Base-by-base conservation (phyloP, 306 rosid species). In the Vigna unguiculata region DNA sequence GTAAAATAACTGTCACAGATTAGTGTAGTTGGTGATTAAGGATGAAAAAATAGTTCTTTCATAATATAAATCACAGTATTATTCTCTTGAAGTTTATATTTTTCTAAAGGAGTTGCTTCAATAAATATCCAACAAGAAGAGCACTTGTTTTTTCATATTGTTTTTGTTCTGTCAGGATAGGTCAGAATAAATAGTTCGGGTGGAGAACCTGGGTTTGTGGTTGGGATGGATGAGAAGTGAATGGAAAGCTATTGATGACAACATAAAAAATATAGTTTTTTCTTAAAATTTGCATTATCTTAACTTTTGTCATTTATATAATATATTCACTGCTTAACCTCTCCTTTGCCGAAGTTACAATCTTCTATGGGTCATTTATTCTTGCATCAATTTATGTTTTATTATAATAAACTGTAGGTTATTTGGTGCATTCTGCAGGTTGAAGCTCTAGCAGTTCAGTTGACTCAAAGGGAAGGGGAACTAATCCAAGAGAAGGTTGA, bases 401-500 rank as follows among this genome's bases (percentile, higher is more conserved):
- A 12, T 43, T 63, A 17, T 76, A 32, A 70, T 69, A 51, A 24
- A 64, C 49, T 36, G 32, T 71, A 73, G 47, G 75, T 14, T 54
- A 49, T 66, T 49, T 28, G 24, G 43, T 76, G 47, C 41, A n/a
- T 45, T 78, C 75, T 75, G 63, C 75, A 85, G 88, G 88, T 85
- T 64, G 88, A 85, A 86, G 97, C 98, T 76, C 86, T 94, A 53
- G 95, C 97, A 64, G 91, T 94, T 83, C 98, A 94, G 65, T 80
- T 94, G 86, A 91, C 95, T 72, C 97, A 86, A 16, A 86, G 89
- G 78, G 89, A 86, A 83, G 87, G 89, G 69, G 89, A 86, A 74
- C 77, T 86, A 36, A 83, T 91, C 82, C 97, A 87, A 91, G 99
- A 95, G 83, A 95, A 92, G 87, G 74, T 96, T 4, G 99, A 95